These are phyloP conservation scores for Fusarium abutilonis DNA, from an alignment of 2,329 filamentous ascomycete species.

Conservation along the genomic window DNA sequence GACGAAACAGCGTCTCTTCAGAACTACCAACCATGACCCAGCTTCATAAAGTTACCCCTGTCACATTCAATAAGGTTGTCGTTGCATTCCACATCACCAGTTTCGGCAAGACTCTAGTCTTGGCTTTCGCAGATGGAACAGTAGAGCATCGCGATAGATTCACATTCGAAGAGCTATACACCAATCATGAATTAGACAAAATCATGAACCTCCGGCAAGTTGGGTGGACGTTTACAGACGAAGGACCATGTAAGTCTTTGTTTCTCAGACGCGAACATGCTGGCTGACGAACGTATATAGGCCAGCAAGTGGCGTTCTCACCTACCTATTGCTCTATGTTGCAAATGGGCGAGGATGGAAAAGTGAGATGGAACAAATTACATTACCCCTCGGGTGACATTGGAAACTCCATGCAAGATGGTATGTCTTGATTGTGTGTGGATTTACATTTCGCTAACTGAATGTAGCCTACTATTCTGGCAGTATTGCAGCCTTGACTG, in stretches of 20 bases:
- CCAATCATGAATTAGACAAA: conserved; percentile 69
- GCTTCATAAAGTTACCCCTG: conserved; percentile 73
- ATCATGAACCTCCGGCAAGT: conserved; percentile 79
- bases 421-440: conserved; percentile 49
- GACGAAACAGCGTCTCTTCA: conserved; percentile 63
- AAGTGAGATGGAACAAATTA: conserved; percentile 67
- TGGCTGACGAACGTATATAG: conserved; percentile 49
- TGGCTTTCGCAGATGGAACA: conserved; percentile 82
- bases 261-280: background rate
- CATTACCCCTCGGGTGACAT: conserved; percentile 61
- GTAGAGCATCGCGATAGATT: conserved; percentile 82
- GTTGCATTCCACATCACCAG: conserved; percentile 74
- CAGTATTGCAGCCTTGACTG: conserved; percentile 69
- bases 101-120: conserved; percentile 75
- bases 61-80: conserved; percentile 75
- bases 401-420: conserved; percentile 58
- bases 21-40: conserved; percentile 50
- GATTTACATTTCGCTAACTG: conserved; percentile 19
- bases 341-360: conserved; percentile 67
- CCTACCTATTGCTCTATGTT: conserved; percentile 68
- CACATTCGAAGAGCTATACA: conserved; percentile 74
- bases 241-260: conserved; percentile 67
- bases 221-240: conserved; percentile 76
- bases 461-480: conserved; percentile 63
- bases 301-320: conserved; percentile 68